Base-by-base conservation (phyloP, 2,329 filamentous ascomycete species). In the Neofusicoccum sp. region DNA sequence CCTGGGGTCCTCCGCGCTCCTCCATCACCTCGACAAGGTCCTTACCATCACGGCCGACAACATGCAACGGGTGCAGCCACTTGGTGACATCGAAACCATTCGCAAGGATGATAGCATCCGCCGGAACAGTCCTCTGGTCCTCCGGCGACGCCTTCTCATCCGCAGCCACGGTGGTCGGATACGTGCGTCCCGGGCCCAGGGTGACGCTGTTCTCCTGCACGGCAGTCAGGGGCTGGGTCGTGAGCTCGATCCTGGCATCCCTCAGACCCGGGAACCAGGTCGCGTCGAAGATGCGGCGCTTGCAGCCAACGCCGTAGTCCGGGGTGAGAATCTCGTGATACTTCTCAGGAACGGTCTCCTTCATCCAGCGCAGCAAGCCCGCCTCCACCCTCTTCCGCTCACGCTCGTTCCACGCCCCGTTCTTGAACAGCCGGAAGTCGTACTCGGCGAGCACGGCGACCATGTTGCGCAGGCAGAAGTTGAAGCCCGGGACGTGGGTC, bases 251-350 rank as follows among this genome's bases (percentile, higher is more conserved):
- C 56, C 84, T 84, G 0, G 79, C 71, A 3, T 80, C 71, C 38
- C 85, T 76, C 38, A 89, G 71, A 41, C 78, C 76, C 12, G 75
- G 66, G 20, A 85, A 78, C 75, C 87, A 89, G 1, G 76, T 76
- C 2, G 79, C 76, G 62, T 88, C 84, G 58, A 82, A 82, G 59
- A 89, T 82, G 12, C 85, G 78, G n/a, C 86, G 75, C 73, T 88
- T 89, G 73, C 86, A 88, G 1, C 85, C 85, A 12, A 87, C 71
- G 45, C 80, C 78, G 61, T 86, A 89, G 53, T 88, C 80, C 0
- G 86, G 86, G 0, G 84, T 84, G 36, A 89, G 69, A 6, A 86
- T 77, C 31, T 85, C 81, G 63, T 85, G 82, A 62, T 88, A 89
- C 70, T 86, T 82, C 53, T 80, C 73, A 0, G 86, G 86, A 0